Base-by-base conservation (phyloP, 1,284 basidiomycete genomes). In the Hortiboletus rubellus region DNA sequence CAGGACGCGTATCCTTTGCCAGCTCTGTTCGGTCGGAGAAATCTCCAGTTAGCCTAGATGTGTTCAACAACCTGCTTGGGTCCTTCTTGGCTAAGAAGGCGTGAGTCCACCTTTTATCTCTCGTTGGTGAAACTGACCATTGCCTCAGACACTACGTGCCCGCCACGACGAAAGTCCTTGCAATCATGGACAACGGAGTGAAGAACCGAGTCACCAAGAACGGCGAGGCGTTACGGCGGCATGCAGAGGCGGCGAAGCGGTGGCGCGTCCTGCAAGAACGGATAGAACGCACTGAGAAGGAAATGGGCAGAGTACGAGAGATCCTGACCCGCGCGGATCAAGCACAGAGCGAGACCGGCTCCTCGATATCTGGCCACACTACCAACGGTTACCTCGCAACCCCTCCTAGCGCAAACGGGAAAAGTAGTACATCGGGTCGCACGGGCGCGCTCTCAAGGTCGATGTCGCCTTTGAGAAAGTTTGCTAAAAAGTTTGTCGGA, bases 171-270 rank as follows among this genome's bases (percentile, higher is more conserved):
- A 94, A 95, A 71, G 94, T 96, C 41, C 80, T 98, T n/a, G 85
- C 87, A 22, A 94, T 95, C 64, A 90, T 98, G 66, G 93, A 94
- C 69, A 96, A 93, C 71, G 93, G 93, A 40, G 90, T 98, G 33
- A 83, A 85, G 58, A 93, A 96, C 62, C 84, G 94, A 50, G 87
- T 92, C 1, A 96, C 94, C 17, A 94, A 92, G 80, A 98, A 98
- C 62, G 96, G 96, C 3, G 94, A 96, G 75, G 91, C 94, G 30
- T 74, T 98, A 54, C 82, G 95, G 56, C 80, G 93, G 60, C 92
- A 91, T 67, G 89, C 89, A 10, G 93, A 95, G 68, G 90, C 91
- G 55, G 90, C 89, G 27, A 84, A 89, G 65, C 82, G 92, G 47
- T 96, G 93, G 94, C 82, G 83, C 61, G 86, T 81, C 61, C 75